Conservation (phyloP, 148 eudicot genomes). For the Vaccinium corymbosum region DNA sequence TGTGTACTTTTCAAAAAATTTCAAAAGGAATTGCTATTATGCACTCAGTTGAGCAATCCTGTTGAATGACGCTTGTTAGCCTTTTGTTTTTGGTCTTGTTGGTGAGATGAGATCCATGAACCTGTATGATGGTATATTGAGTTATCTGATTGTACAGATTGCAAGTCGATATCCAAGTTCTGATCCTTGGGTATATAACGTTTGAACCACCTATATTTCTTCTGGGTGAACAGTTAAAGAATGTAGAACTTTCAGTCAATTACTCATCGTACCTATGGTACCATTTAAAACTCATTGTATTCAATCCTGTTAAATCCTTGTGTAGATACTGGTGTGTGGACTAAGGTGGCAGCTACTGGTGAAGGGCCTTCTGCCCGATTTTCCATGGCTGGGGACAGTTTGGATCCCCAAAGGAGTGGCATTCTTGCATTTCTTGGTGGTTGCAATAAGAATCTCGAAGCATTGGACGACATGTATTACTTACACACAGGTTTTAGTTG, state of each 20-base stretch:
- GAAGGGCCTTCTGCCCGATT: slow-evolving; percentile 90
- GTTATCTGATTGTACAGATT: not conserved
- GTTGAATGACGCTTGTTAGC: not conserved
- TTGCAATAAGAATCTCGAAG: slow-evolving; percentile 77
- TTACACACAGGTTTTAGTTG: slow-evolving; percentile 72
- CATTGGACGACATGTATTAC: slow-evolving; percentile 83
- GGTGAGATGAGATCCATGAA: not conserved
- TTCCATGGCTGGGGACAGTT: slow-evolving; percentile 87
- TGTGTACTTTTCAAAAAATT: not conserved
- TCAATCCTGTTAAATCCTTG: not conserved
- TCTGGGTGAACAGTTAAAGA: not conserved
- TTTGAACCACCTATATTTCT: slow-evolving; percentile 4
- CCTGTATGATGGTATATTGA: slow-evolving; percentile 1
- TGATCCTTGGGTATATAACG: not conserved
- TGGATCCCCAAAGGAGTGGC: slow-evolving; percentile 72
- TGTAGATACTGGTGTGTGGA: slow-evolving; percentile 72
- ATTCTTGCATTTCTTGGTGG: slow-evolving; percentile 82
- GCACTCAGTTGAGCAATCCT: not conserved
- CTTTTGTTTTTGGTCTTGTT: slow-evolving; percentile 11
- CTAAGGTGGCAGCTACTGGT: slow-evolving; percentile 58
- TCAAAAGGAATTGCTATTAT: not conserved
- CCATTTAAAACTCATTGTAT: not conserved
- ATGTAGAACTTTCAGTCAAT: not conserved
- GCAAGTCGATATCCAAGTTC: not conserved
- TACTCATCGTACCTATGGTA: not conserved